Conservation (phyloP, 1,284 basidiomycete genomes). For the Ceratobasidium sp. region DNA sequence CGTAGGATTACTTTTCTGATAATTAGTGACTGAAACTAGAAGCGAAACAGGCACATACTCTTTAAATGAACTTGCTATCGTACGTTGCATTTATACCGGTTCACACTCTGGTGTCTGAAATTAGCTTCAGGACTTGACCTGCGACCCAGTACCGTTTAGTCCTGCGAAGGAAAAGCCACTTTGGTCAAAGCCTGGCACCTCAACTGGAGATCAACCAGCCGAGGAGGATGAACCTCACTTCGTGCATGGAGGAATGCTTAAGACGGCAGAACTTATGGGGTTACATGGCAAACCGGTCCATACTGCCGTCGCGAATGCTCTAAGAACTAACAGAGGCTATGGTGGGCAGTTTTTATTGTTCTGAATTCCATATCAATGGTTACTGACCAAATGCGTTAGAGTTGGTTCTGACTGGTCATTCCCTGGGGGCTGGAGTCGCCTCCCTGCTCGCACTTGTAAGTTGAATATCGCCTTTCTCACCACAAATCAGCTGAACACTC, state of each 20-base stretch:
- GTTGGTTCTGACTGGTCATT: constrained; percentile 84
- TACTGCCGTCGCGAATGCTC: constrained; percentile 75
- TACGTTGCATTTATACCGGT: constrained; percentile 33
- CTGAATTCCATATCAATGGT: not conserved
- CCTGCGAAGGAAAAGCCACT: constrained; percentile 59
- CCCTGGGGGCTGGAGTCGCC: constrained; percentile 88
- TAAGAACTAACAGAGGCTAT: constrained; percentile 76
- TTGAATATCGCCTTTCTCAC: constrained; percentile 34
- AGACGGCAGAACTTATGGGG: constrained; percentile 84
- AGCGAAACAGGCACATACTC: constrained; percentile 76
- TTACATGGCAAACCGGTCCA: constrained; percentile 81
- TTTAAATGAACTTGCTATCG: constrained; percentile 82
- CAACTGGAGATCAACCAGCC: constrained; percentile 40
- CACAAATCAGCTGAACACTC: not conserved
- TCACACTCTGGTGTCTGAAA: constrained; percentile 1
- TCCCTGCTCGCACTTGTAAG: constrained; percentile 78
- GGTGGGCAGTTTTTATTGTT: constrained; percentile 60
- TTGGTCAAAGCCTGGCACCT: constrained; percentile 46
- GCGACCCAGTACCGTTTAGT: constrained; percentile 75
- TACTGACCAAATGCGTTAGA: constrained; percentile 60
- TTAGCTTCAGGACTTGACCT: constrained; percentile 70
- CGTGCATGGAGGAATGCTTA: constrained; percentile 83
- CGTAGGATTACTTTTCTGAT: not conserved
- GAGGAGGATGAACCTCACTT: constrained; percentile 61
- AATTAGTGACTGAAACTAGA: constrained; percentile 39